Base-by-base conservation (phyloP, 805 yeast species). In the Ogataea haglerorum region DNA sequence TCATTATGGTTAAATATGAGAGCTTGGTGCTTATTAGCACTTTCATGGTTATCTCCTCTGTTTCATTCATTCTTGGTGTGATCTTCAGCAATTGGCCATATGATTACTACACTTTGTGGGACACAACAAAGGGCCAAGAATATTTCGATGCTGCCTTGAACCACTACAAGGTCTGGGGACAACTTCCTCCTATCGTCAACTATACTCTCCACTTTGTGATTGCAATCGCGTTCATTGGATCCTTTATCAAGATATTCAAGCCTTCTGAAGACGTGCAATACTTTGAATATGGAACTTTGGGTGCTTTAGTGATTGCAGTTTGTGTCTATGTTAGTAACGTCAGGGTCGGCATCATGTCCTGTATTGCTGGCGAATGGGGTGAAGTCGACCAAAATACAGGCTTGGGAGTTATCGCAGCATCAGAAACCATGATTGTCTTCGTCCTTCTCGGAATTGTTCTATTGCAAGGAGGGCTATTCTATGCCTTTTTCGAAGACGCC, bases 301-400 rank as follows among this genome's bases (percentile, higher is more conserved):
- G 78, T n/a, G 73, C 86, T 43, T 76, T 75, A 59, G 82, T 89
- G 61, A 67, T 81, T 26, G 85, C 84, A 14, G 65, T 85, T 32
- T 79, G 91, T 54, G 76, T 91, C 53, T 93, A 89, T 64, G 68
- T 91, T 55, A 84, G 96, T 47, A 93, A 93, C 67, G 70, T 91
- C 51, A 76, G 87, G 57, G 78, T 85, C 38, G 98, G 98, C 40
- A 69, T 82, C 28, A 74, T 75, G 51, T 77, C 90, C 42, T 77
- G 87, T 40, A 53, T 78, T 19, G 63, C 74, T 43, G 90, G 89
- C 31, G 70, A 78, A 45, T 91, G 98, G 98, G 98, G 96, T 51
- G 98, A 91, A 37, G 95, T 93, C 36, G 86, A 85, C 55, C 79
- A 76, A 60, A 72, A 72, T 46, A 86, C 95, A 16, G 98, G 98